Evolutionary conservation across 2,329 filamentous ascomycete species (phyloP).

Genomic region (Colletotrichum lini): DNA sequence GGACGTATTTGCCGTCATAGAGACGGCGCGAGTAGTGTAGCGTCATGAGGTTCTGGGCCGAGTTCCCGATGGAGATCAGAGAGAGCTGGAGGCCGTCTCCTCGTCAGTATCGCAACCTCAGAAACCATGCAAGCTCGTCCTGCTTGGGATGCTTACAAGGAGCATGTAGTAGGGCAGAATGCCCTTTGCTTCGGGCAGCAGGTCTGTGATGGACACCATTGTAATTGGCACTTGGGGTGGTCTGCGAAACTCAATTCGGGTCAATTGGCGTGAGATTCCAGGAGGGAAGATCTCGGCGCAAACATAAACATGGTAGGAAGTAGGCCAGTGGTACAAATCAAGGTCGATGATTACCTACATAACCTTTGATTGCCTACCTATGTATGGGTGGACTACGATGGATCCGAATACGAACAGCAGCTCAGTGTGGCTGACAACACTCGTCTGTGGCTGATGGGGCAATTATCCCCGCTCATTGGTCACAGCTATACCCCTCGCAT

Average conservation of each 20-base stretch:
- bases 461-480: not conserved
- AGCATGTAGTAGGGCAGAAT: constrained; percentile 73
- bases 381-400: not conserved
- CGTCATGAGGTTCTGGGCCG: constrained; percentile 85
- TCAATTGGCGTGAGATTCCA: not conserved
- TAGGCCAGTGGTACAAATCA: not conserved
- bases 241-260: not conserved
- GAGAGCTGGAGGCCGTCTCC: constrained; percentile 73
- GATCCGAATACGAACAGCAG: constrained; percentile 10
- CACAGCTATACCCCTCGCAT: constrained; percentile 15
- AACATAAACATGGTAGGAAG: not conserved
- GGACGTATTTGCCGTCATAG: constrained; percentile 78
- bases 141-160: constrained; percentile 57
- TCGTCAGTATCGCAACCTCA: constrained; percentile 1
- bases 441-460: too few species aligned
- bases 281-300: not conserved
- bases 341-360: not conserved
- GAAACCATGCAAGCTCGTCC: too few species aligned
- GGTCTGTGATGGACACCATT: constrained; percentile 63
- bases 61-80: constrained; percentile 86
- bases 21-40: constrained; percentile 87
- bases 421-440: constrained; percentile 10
- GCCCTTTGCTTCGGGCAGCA: constrained; percentile 66
- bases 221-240: not conserved
- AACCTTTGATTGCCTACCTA: constrained; percentile 1